Base-by-base conservation (phyloP, 2,329 filamentous ascomycete genomes). In the Penicillium sp. region DNA sequence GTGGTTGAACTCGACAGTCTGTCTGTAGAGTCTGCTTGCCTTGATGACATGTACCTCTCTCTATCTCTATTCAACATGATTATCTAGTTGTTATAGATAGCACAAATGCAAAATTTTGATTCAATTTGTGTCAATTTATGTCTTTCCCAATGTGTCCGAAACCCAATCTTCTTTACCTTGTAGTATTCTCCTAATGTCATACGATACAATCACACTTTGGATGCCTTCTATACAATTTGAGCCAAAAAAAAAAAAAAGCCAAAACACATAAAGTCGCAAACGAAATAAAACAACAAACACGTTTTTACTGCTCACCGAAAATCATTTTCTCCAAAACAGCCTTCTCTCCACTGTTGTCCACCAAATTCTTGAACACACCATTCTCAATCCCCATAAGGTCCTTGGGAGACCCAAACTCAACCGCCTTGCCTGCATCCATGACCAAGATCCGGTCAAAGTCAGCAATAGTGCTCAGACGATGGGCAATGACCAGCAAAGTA, bases 361-460 rank as follows among this genome's bases (percentile, higher is more conserved):
- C 68, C 54, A 70, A 45, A 30, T 62, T 70, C 50, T 64, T 70
- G 40, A 70, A 70, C 5, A 70, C 65, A 10, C 68, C 68, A 8
- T 65, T 58, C 35, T 69, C 62, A 57, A 71, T 70, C 12, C 28
- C 58, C 68, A 89, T 88, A 58, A 92, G 76, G 70, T 89, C 86
- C 67, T 73, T 80, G 1, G 90, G 90, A 4, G 80, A 80, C 3
- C 89, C 90, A 75, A 85, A 91, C 77, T 92, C 90, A 17, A 87
- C 85, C 0, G 89, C 89, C 40, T 78, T 78, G 1, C 90, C 90
- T 42, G 90, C 89, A 64, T 86, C 86, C 66, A 93, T 80, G 4
- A 93, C 90, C 17, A 92, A 79, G 61, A 93, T 90, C 60, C 86
- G 84, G 74, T 92, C 90, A 70, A 92, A 92, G 75, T 92, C 90